These are phyloP conservation scores for Diaporthe eres DNA, from an alignment of 2,329 filamentous ascomycete genomes.

Conservation along the genomic window DNA sequence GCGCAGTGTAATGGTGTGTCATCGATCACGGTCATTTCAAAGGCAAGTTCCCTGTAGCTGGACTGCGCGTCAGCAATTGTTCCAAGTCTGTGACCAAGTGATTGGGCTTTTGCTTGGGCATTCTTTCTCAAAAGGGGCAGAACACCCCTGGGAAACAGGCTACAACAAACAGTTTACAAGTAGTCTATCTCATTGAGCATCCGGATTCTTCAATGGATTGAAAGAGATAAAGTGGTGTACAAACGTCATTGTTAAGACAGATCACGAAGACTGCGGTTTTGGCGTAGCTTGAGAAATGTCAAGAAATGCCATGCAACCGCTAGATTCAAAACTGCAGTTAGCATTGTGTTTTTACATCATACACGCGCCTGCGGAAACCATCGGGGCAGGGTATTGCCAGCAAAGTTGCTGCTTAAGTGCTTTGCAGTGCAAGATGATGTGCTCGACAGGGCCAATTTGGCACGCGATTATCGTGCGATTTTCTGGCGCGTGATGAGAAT, in stretches of 20 bases:
- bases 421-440: neutral
- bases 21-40: no score
- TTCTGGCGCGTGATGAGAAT: neutral
- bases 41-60: no score
- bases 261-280: neutral
- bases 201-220: neutral
- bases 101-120: no score
- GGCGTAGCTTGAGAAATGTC: neutral
- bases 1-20: neutral
- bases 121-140: no score
- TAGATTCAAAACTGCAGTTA: neutral
- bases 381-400: neutral
- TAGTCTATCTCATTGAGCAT: neutral
- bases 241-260: neutral
- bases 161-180: no score
- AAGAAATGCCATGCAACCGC: conserved; percentile 4
- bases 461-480: neutral
- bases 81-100: no score
- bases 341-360: neutral
- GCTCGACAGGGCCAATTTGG: neutral
- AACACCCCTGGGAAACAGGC: no score
- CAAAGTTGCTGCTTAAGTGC: neutral
- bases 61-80: no score
- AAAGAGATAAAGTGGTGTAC: neutral
- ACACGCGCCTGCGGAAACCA: neutral